Percentiles rank a stretch among this genome's conserved stretches.
phyloP scores from a whole-genome alignment of 441 rosid genomes.

The Viola pubescens region DNA sequence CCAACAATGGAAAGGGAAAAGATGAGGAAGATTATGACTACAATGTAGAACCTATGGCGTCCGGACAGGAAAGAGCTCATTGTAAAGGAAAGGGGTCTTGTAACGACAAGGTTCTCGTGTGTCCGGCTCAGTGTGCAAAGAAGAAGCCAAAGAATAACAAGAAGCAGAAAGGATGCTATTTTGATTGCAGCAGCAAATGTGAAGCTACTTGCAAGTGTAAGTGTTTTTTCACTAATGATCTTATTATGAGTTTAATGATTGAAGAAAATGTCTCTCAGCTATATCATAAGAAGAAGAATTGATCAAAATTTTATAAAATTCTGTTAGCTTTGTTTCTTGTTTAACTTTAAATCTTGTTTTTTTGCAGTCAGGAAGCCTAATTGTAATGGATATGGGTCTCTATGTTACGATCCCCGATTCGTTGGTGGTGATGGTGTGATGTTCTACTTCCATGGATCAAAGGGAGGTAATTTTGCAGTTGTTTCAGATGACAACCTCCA shows the following conservation, averaged over 20 bases:
- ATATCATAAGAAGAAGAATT: no score
- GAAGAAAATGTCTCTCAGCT: no score
- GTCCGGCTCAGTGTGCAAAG: conserved; percentile 62
- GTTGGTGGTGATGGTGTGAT: conserved; percentile 80
- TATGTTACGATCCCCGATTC: conserved; percentile 86
- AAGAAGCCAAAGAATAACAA: conserved; percentile 61
- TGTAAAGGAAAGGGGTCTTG: conserved; percentile 48
- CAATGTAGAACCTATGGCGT: conserved; percentile 18
- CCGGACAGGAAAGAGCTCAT: conserved; percentile 41
- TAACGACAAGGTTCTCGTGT: conserved; percentile 36
- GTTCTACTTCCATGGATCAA: conserved; percentile 91
- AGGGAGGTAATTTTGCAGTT: conserved; percentile 74
- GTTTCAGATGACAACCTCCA: conserved; percentile 70
- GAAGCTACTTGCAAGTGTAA: conserved; percentile 79
- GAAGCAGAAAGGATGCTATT: conserved; percentile 55
- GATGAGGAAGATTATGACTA: conserved; percentile 22
- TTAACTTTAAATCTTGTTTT: neutral
- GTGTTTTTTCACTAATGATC: conserved; percentile 3
- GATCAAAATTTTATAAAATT: no score
- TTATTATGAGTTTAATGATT: no score
- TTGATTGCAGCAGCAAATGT: conserved; percentile 67
- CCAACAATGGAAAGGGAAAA: neutral
- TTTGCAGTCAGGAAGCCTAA: conserved; percentile 64
- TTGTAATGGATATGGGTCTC: conserved; percentile 68
- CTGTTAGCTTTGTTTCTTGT: neutral